Evolutionary conservation across 2,329 filamentous ascomycete genomes (phyloP).

Genomic region (Fusarium sp.): DNA sequence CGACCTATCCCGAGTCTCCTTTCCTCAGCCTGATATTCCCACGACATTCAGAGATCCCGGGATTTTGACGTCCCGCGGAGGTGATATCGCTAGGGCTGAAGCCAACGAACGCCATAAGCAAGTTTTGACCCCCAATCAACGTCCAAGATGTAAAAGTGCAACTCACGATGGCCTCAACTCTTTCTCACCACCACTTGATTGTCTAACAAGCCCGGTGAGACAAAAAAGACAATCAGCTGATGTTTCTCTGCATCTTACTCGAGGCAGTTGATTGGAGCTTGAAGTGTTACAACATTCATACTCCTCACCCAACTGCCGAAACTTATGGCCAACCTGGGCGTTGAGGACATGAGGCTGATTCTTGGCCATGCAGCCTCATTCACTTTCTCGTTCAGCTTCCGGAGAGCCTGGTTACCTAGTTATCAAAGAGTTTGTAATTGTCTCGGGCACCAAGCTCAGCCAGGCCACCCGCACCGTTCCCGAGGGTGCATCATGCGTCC

Average conservation of each 20-base stretch:
- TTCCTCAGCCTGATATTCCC: not conserved
- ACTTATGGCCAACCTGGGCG: not conserved
- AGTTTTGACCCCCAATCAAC: not conserved
- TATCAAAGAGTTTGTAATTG: not conserved
- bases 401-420: not conserved
- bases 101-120: not conserved
- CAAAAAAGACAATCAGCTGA: not conserved
- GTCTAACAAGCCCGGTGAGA: not conserved
- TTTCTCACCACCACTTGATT: not conserved
- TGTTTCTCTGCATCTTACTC: not conserved
- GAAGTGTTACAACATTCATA: not conserved
- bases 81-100: not conserved
- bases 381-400: not conserved
- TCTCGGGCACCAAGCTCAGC: not conserved
- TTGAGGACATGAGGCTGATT: not conserved
- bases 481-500: not conserved
- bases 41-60: not conserved
- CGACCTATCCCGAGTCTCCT: not conserved
- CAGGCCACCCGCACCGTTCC: not conserved
- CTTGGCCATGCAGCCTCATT: slow-evolving; percentile 1
- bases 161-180: not conserved
- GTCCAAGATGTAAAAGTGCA: not conserved
- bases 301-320: not conserved
- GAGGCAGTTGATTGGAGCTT: not conserved
- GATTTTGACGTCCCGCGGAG: not conserved